phyloP scores from a whole-genome alignment of 2,329 filamentous ascomycete genomes.

The Verticillium klebahnii region DNA sequence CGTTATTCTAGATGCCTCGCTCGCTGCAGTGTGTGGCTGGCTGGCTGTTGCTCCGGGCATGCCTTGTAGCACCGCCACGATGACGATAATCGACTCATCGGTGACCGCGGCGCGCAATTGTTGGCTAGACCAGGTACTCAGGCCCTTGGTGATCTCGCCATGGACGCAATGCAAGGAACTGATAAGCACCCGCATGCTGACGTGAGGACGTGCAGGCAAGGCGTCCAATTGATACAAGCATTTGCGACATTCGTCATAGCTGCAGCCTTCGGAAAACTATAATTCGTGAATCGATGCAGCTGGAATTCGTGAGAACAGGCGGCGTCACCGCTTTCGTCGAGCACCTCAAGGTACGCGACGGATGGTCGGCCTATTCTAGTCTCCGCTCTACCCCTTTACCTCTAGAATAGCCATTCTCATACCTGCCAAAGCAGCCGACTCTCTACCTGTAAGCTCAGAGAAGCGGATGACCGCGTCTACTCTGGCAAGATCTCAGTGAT shows the following conservation, averaged over 20 bases:
- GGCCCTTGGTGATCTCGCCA: too few species aligned
- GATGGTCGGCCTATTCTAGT: background rate
- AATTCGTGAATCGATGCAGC: too few species aligned
- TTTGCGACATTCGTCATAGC: background rate
- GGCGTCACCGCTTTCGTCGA: too few species aligned
- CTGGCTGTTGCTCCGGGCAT: too few species aligned
- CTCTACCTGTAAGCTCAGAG: too few species aligned
- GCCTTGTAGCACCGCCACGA: too few species aligned
- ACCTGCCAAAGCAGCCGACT: too few species aligned
- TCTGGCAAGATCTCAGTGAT: slow-evolving; percentile 20
- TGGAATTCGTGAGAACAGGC: too few species aligned
- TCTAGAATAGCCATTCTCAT: background rate
- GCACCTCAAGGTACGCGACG: background rate
- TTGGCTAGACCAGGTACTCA: too few species aligned
- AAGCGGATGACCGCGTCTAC: background rate
- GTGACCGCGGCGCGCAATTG: background rate
- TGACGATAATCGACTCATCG: background rate
- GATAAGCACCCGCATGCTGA: background rate
- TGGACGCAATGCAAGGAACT: background rate
- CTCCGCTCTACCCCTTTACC: background rate
- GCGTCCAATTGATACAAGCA: background rate
- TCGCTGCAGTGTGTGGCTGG: too few species aligned
- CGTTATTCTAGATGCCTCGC: too few species aligned
- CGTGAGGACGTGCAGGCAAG: background rate
- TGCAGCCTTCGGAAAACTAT: background rate